These are phyloP conservation scores for Aspergillus conjunctus DNA, from an alignment of 495 filamentous ascomycete genomes.

Conservation along the genomic window DNA sequence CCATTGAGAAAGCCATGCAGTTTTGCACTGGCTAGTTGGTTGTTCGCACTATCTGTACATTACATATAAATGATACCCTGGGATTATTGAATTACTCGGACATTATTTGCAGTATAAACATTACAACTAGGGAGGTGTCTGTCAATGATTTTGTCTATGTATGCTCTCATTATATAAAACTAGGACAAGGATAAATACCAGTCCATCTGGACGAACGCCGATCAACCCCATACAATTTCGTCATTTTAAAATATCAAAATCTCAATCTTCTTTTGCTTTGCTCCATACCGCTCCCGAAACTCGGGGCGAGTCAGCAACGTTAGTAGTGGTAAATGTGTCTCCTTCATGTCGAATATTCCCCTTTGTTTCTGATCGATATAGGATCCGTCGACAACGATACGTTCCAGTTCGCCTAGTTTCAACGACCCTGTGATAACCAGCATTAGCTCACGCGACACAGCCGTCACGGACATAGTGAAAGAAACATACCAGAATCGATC, in stretches of 20 bases:
- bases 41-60: neutral
- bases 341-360: slow-evolving; percentile 89
- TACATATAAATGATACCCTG: neutral
- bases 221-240: slow-evolving; percentile 11
- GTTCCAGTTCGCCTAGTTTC: slow-evolving; percentile 65
- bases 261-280: slow-evolving; percentile 39
- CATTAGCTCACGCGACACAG: neutral
- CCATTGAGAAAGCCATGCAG: slow-evolving; percentile 8
- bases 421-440: slow-evolving; percentile 59
- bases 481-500: slow-evolving; percentile 68
- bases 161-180: neutral
- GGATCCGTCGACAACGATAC: slow-evolving; percentile 85
- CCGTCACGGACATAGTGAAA: neutral
- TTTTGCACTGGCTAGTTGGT: neutral
- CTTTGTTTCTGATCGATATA: slow-evolving; percentile 91
- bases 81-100: neutral
- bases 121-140: too few species aligned
- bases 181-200: neutral
- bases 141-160: neutral
- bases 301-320: slow-evolving; percentile 65
- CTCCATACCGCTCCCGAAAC: slow-evolving; percentile 67
- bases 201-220: slow-evolving; percentile 22
- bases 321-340: slow-evolving; percentile 76
- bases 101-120: too few species aligned
- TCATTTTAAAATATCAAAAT: slow-evolving; percentile 44